Evolutionary conservation across 1,284 basidiomycete species (phyloP).

Genomic region (Cutaneotrichosporon arboriforme): DNA sequence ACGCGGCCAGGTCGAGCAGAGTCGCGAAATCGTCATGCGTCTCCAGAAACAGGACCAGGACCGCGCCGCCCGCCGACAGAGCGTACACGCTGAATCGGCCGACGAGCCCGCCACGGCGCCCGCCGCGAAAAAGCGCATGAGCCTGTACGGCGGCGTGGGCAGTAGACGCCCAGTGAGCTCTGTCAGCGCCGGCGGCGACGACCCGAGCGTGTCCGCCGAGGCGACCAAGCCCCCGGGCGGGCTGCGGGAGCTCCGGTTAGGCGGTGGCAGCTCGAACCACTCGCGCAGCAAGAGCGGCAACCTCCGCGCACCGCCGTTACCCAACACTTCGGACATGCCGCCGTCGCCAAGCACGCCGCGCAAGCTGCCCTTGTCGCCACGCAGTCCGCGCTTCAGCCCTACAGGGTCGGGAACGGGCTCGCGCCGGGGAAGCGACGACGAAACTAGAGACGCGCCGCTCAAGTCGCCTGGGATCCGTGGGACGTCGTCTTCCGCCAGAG

Average conservation of each 20-base stretch:
- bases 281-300: not conserved
- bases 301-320: not conserved
- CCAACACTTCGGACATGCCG: not conserved
- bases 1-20: slow-evolving; percentile 82
- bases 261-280: not conserved
- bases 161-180: slow-evolving; percentile 4
- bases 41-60: slow-evolving; percentile 63
- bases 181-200: not conserved
- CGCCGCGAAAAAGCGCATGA: slow-evolving; percentile 10
- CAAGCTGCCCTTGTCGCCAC: not conserved
- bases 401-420: not conserved
- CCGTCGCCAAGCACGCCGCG: not conserved
- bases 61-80: slow-evolving; percentile 29
- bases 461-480: not conserved
- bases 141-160: slow-evolving; percentile 16
- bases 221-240: slow-evolving; percentile 5
- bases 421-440: not conserved
- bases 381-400: not conserved
- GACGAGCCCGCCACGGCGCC: not conserved
- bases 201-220: not conserved
- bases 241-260: slow-evolving; percentile 4
- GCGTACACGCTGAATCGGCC: not conserved
- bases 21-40: slow-evolving; percentile 82
- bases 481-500: not conserved
- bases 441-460: not conserved